Evolutionary conservation across 2,329 filamentous ascomycete genomes (phyloP).

Genomic region (Xylariaceae sp.): DNA sequence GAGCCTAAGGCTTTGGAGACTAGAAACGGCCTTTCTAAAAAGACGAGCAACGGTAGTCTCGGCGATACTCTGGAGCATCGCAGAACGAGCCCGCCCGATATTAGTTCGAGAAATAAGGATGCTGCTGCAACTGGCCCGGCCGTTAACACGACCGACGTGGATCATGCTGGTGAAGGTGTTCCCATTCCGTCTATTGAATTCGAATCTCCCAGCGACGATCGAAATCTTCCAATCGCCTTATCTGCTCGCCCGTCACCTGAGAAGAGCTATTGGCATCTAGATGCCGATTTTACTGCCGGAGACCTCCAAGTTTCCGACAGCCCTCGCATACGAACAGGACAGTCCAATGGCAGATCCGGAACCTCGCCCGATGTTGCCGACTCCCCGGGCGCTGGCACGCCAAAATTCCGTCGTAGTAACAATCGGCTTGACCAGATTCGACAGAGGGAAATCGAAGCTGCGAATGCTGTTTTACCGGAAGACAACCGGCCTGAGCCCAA

Average conservation of each 20-base stretch:
- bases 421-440: constrained; percentile 41
- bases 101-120: constrained; percentile 20
- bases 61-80: constrained; percentile 29
- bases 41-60: constrained; percentile 40
- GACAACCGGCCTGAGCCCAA: constrained; percentile 18
- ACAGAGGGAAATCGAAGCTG: constrained; percentile 39
- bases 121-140: not conserved
- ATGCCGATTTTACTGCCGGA: constrained; percentile 60
- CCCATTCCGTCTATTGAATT: constrained; percentile 34
- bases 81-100: constrained; percentile 20
- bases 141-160: not conserved
- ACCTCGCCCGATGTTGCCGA: constrained; percentile 4
- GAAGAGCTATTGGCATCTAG: constrained; percentile 59
- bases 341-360: constrained; percentile 31
- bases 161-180: constrained; percentile 9
- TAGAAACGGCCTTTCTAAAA: constrained; percentile 38
- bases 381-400: constrained; percentile 9
- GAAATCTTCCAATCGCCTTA: constrained; percentile 26
- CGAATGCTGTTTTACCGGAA: constrained; percentile 30
- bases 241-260: constrained; percentile 44
- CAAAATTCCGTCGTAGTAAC: constrained; percentile 36
- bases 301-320: constrained; percentile 60
- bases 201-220: constrained; percentile 25
- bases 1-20: constrained; percentile 43
- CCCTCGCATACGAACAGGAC: constrained; percentile 50